Evolutionary conservation across 225 moss, liverwort and hornwort genomes (phyloP), one percentile per base, ranked within the genome.

Genomic region (Bryum argenteum): DNA sequence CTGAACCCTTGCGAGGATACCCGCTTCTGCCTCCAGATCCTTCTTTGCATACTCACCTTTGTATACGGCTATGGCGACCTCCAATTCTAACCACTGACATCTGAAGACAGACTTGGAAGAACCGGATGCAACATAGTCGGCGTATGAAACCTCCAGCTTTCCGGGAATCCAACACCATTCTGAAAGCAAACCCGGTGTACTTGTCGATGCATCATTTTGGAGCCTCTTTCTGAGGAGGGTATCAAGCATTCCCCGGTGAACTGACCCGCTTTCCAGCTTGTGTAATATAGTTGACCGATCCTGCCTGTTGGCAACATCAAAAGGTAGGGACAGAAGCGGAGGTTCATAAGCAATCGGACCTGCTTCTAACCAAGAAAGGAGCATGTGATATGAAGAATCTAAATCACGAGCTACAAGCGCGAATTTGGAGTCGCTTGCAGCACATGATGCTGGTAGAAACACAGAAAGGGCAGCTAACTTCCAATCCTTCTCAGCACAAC

Each of bases 1-100:
- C 11, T 77, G 71, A 40, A 71, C 51, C 52, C 71, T 65, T 1
- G 71, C 77, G 10, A 71, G 2, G 5, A 71, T 9, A 15, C 1
- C 51, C 40, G 58, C 71, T 26, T 77, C 71, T 1, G 40, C 23
- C 43, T 71, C 65, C 41, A 66, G 18, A 0, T 2, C 1, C 2
- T 9, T 2, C 9, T 20, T 54, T 48, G 47, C n/a, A n/a, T n/a
- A n/a, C 1, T 11, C 53, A 54, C 18, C 53, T 20, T 20, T 20
- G 53, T 20, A 21, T 20, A 18, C 20, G 20, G 53, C 53, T 20
- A 54, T 54, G 1, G 53, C 53, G 19, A 54, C 53, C 20, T 9
- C 9, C n/a, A 18, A 20, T 9, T 20, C 53, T 20, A 54, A 19
- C 53, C 19, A 21, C 21, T 0, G 9, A 21, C 53, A 54, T 54